A percentile compares a stretch with the other conserved stretches of the same genome.
phyloP scores from a whole-genome alignment of 2,329 filamentous ascomycete species.

The Botrytis squamosa region DNA sequence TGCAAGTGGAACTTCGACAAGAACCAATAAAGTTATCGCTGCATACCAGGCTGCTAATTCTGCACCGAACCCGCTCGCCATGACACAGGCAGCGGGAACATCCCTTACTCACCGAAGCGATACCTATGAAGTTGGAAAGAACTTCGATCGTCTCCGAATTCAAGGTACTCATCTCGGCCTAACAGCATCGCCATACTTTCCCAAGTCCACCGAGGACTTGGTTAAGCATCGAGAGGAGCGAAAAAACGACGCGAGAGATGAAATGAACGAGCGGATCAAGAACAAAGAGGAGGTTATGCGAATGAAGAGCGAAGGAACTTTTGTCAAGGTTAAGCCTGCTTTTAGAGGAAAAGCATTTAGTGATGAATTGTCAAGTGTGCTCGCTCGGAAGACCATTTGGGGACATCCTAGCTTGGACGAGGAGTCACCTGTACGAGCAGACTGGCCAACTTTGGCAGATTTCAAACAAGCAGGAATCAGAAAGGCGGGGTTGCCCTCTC shows the following conservation, averaged over 20 bases:
- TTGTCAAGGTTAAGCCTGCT: background rate
- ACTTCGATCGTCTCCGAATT: background rate
- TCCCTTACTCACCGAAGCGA: slow-evolving; percentile 9
- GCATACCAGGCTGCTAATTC: background rate
- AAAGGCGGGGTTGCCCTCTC: background rate
- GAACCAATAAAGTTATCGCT: background rate
- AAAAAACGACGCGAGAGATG: background rate
- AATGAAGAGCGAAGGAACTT: background rate
- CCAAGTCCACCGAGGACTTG: background rate
- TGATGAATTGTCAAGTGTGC: background rate
- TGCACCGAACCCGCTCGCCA: background rate
- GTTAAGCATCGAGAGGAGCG: slow-evolving; percentile 9
- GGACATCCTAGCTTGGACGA: background rate
- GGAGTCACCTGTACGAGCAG: background rate
- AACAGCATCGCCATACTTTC: background rate
- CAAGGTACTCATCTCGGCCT: slow-evolving; percentile 7
- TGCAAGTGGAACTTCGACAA: too few species aligned
- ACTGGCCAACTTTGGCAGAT: slow-evolving; percentile 10
- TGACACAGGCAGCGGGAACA: slow-evolving; percentile 1
- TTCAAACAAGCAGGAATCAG: background rate
- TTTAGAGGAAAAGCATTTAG: background rate
- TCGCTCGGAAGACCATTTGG: background rate
- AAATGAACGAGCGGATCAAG: slow-evolving; percentile 5
- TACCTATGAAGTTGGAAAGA: background rate
- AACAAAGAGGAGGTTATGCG: slow-evolving; percentile 7